phyloP scores from a whole-genome alignment of 139 green algal genomes.

The Zygnema circumcarinatum region DNA sequence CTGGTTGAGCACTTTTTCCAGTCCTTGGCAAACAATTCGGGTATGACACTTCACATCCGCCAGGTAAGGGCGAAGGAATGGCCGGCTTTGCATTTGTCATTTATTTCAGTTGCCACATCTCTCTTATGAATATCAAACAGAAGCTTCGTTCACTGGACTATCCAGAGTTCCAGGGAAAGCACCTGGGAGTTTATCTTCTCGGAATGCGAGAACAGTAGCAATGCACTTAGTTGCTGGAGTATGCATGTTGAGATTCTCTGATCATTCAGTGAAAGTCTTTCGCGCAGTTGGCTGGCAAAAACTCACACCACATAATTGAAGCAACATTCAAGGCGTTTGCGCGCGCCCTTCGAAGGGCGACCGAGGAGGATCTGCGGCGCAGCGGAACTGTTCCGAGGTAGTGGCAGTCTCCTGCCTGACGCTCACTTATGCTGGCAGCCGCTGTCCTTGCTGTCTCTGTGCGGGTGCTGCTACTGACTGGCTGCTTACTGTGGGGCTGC shows the following conservation, averaged over 20 bases:
- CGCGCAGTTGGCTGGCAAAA: conserved; percentile 74
- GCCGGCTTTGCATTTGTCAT: no score
- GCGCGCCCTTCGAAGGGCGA: conserved; percentile 85
- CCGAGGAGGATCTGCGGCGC: conserved; percentile 85
- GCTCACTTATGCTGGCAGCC: background rate
- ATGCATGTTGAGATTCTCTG: no score
- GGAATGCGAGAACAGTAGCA: no score
- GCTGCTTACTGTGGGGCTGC: background rate
- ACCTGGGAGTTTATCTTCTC: no score
- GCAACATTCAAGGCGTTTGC: conserved; percentile 99
- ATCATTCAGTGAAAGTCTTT: no score
- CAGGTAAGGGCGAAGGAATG: conserved; percentile 44
- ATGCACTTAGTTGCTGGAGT: no score
- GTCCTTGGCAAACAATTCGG: conserved; percentile 79
- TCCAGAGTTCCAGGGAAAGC: no score
- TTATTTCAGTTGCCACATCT: no score
- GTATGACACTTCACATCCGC: conserved; percentile 67
- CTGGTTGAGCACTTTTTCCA: conserved; percentile 98
- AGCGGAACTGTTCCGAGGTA: conserved; percentile 49
- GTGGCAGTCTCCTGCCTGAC: background rate
- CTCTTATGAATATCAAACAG: no score
- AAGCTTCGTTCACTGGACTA: no score
- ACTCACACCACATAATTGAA: conserved; percentile 99
- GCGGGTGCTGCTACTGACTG: background rate
- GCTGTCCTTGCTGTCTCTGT: background rate